Percentiles rank a stretch among this genome's conserved stretches.
These are phyloP conservation scores for Cicer pinnatifidum DNA, from an alignment of 306 rosid genomes.

Conservation along the genomic window DNA sequence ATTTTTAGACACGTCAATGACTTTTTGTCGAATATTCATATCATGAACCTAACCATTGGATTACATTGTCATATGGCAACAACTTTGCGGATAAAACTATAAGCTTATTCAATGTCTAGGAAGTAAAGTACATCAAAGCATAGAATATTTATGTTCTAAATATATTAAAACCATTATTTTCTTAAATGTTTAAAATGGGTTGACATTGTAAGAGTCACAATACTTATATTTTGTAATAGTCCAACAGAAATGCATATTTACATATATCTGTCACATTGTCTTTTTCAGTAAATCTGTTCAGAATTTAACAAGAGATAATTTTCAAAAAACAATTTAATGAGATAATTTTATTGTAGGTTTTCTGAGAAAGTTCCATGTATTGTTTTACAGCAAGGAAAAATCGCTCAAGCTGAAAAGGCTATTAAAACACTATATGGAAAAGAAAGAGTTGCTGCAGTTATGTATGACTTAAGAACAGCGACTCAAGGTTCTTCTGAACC, in stretches of 20 bases:
- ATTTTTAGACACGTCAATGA: slow-evolving; percentile 14
- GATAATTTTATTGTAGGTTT: slow-evolving; percentile 38
- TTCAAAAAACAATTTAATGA: slow-evolving; percentile 7
- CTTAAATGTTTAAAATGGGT: slow-evolving; percentile 12
- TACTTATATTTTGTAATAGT: slow-evolving; percentile 2
- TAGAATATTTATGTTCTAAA: slow-evolving; percentile 1
- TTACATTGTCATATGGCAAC: too few species aligned
- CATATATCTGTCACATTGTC: not conserved
- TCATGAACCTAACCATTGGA: slow-evolving; percentile 2
- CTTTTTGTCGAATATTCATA: slow-evolving; percentile 9
- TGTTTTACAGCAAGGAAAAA: slow-evolving; percentile 83
- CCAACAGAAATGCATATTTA: slow-evolving; percentile 17
- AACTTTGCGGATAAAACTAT: too few species aligned
- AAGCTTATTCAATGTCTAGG: too few species aligned
- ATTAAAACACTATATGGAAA: slow-evolving; percentile 73
- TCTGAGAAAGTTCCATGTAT: slow-evolving; percentile 29
- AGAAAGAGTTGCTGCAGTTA: slow-evolving; percentile 77
- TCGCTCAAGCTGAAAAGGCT: slow-evolving; percentile 78
- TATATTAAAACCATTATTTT: not conserved
- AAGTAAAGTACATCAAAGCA: not conserved
- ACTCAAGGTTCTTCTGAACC: slow-evolving; percentile 85
- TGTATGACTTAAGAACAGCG: slow-evolving; percentile 65
- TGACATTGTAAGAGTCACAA: slow-evolving; percentile 4
- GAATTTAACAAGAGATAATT: slow-evolving; percentile 17
- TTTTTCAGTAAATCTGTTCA: slow-evolving; percentile 10